Evolutionary conservation across 306 rosid species (phyloP), one percentile per base, ranked within the genome.

Genomic region (Rosa chinensis): DNA sequence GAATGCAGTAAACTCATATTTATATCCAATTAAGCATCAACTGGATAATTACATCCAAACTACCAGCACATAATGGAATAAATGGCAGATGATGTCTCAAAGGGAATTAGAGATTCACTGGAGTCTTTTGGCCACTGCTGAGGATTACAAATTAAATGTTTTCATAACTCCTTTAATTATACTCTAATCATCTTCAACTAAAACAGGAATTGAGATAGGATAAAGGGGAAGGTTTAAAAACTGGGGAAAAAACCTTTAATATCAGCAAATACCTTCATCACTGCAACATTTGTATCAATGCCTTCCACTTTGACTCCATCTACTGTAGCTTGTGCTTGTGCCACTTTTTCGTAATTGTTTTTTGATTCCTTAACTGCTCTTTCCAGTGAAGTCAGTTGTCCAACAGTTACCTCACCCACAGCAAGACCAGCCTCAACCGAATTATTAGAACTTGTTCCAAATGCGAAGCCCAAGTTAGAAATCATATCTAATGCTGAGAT

Each of bases 281-380:
- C 89, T 62, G 94, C 99, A 81, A 96, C 80, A 84, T 96, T 96
- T 59, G 96, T 90, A 84, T 93, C 99, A 53, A 96, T 82, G 55
- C 99, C 99, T 63, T 96, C 98, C 52, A 93, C 99, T 90, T 96
- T 96, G 77, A 92, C 98, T 82, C 94, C 99, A 43, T 96, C 91
- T 68, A 96, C 94, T 18, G 99, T 83, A 4, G 95, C 96, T 85
- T 87, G 97, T 64, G 98, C 99, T 70, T 87, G 86, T 35, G 87
- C 93, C 79, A 96, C 94, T 73, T 89, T 93, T 85, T 93, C 90
- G 62, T 96, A 92, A 79, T 84, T 84, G 83, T 61, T 86, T 82
- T 85, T 90, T 73, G 99, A 87, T 75, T 93, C 94, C 90, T 91
- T 88, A 32, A 96, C 87, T 8, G 80, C 93, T 82, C 73, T 91